phyloP scores from a whole-genome alignment of 345 rosid species.

The Ceriops tagal region DNA sequence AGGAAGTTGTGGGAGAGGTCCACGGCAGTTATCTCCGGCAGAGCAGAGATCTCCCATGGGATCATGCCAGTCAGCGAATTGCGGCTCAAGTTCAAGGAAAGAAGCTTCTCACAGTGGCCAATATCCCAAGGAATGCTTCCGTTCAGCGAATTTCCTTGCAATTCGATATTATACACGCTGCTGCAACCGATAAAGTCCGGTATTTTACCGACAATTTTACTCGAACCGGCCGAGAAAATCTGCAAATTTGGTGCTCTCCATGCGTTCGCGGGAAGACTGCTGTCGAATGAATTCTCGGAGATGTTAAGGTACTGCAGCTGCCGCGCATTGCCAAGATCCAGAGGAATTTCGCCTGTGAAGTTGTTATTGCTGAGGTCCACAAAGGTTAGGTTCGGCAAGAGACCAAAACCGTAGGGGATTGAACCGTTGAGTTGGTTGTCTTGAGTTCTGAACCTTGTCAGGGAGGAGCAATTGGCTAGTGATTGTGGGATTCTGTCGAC shows the following conservation, averaged over 20 bases:
- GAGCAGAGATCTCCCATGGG: conserved; percentile 75
- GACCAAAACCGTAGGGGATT: conserved; percentile 70
- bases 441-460: conserved; percentile 63
- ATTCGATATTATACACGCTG: conserved; percentile 68
- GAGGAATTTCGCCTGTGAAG: conserved; percentile 61
- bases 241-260: conserved; percentile 72
- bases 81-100: conserved; percentile 58
- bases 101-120: conserved; percentile 79
- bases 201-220: conserved; percentile 48
- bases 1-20: conserved; percentile 76
- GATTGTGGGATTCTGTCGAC: conserved; percentile 44
- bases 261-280: conserved; percentile 44
- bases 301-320: conserved; percentile 68
- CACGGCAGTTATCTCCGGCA: conserved; percentile 63
- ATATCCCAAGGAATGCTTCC: conserved; percentile 82
- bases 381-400: conserved; percentile 53
- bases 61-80: conserved; percentile 74
- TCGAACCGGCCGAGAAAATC: conserved; percentile 65
- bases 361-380: conserved; percentile 72
- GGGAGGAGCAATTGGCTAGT: conserved; percentile 55
- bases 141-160: conserved; percentile 64
- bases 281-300: conserved; percentile 55
- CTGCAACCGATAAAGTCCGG: conserved; percentile 74
- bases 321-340: conserved; percentile 58
- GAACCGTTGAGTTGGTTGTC: conserved; percentile 64